phyloP scores from a whole-genome alignment of 2,329 filamentous ascomycete species.

The Xylaria sp. region DNA sequence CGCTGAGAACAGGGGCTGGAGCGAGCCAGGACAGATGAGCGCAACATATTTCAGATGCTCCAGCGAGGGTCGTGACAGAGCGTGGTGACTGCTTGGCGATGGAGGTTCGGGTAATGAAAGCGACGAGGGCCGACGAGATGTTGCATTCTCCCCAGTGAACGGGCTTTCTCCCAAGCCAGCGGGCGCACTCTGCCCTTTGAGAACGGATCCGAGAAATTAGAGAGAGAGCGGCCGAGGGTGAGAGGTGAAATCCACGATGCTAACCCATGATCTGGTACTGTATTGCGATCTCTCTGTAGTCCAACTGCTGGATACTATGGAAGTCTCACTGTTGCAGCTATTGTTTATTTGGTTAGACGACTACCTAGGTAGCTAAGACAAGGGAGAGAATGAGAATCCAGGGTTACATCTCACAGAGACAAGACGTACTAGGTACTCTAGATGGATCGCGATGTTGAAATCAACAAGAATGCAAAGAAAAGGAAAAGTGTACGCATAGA shows the following conservation, averaged over 20 bases:
- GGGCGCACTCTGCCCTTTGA: neutral
- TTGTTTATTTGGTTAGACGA: neutral
- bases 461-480: neutral
- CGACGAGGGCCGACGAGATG: conserved; percentile 13
- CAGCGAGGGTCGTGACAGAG: neutral
- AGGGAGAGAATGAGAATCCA: neutral
- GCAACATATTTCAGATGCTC: conserved; percentile 29
- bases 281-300: conserved; percentile 1
- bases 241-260: conserved; percentile 10
- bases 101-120: neutral
- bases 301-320: neutral
- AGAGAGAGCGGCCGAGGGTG: neutral
- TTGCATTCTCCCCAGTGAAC: conserved; percentile 27
- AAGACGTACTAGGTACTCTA: neutral
- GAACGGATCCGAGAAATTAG: neutral
- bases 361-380: neutral
- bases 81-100: neutral
- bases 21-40: conserved; percentile 8
- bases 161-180: neutral
- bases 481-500: neutral
- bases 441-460: neutral
- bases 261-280: conserved; percentile 31
- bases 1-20: neutral
- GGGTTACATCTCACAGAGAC: neutral
- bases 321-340: neutral